These are phyloP conservation scores for Candida sakaeoensis DNA, from an alignment of 805 yeast genomes.

Conservation along the genomic window DNA sequence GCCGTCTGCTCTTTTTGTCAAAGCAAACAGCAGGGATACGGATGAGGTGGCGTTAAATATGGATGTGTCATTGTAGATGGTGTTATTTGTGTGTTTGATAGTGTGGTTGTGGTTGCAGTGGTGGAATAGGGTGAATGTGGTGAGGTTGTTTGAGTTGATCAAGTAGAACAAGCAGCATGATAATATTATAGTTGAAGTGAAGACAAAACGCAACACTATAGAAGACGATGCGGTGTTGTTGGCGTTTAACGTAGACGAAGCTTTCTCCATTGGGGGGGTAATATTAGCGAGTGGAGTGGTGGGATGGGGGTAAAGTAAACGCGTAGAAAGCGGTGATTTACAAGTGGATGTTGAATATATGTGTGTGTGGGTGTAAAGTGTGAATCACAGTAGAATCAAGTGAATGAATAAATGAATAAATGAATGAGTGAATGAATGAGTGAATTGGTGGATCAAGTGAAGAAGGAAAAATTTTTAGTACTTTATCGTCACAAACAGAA, in stretches of 20 bases:
- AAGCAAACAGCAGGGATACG: no score
- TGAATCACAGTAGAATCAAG: no score
- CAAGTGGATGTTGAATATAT: no score
- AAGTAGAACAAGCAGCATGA: not conserved
- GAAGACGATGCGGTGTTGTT: not conserved
- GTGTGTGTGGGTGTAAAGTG: no score
- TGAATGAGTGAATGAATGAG: no score
- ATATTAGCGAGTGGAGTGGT: not conserved
- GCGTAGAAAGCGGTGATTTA: not conserved
- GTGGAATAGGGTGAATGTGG: not conserved
- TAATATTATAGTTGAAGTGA: not conserved
- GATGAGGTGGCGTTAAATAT: not conserved
- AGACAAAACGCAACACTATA: not conserved
- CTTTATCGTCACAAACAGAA: no score
- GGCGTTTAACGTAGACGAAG: not conserved
- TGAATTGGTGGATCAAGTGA: no score
- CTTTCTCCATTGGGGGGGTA: not conserved
- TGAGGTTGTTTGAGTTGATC: not conserved
- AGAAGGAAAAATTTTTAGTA: no score
- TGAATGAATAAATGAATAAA: no score
- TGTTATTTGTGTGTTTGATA: not conserved
- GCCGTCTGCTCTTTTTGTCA: constrained; percentile 8
- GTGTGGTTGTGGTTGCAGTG: not conserved
- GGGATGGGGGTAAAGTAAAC: no score
- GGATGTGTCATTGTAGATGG: not conserved